Conservation (phyloP, 176 grass and related monocot genomes). For the Aechmea fasciata region DNA sequence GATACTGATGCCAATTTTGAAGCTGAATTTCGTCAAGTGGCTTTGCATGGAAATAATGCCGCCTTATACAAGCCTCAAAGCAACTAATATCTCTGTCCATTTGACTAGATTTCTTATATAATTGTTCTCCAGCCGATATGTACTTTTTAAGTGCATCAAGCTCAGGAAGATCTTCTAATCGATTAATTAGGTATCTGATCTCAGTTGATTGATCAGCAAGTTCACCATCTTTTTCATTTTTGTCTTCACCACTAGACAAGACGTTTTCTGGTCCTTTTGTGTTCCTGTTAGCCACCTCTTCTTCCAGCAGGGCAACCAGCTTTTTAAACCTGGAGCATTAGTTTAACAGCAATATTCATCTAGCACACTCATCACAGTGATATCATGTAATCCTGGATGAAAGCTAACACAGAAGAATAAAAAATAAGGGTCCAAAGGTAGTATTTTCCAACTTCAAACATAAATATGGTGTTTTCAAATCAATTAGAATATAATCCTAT, state of each 20-base stretch:
- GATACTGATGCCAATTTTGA: slow-evolving; percentile 83
- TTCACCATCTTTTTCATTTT: slow-evolving; percentile 33
- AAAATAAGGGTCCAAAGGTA: background rate
- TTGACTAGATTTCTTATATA: slow-evolving; percentile 64
- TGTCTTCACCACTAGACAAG: slow-evolving; percentile 28
- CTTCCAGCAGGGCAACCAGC: slow-evolving; percentile 52
- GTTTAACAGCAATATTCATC: slow-evolving; percentile 25
- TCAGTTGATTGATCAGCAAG: slow-evolving; percentile 37
- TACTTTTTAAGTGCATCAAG: slow-evolving; percentile 49
- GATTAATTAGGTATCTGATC: slow-evolving; percentile 39
- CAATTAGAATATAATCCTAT: too few species aligned
- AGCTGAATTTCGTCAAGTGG: slow-evolving; percentile 70
- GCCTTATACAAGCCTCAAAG: slow-evolving; percentile 69
- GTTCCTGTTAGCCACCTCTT: slow-evolving; percentile 35
- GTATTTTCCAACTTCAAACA: background rate
- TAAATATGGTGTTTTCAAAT: too few species aligned
- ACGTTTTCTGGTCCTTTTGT: slow-evolving; percentile 28
- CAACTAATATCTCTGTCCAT: slow-evolving; percentile 55
- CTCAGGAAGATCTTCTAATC: slow-evolving; percentile 25
- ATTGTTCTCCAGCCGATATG: slow-evolving; percentile 46
- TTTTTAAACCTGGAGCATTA: slow-evolving; percentile 71
- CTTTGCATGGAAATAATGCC: slow-evolving; percentile 75
- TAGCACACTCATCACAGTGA: background rate
- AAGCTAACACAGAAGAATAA: background rate
- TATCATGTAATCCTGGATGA: too few species aligned